Conservation (phyloP, 129 eudicot genomes). For the Logfia minima region DNA sequence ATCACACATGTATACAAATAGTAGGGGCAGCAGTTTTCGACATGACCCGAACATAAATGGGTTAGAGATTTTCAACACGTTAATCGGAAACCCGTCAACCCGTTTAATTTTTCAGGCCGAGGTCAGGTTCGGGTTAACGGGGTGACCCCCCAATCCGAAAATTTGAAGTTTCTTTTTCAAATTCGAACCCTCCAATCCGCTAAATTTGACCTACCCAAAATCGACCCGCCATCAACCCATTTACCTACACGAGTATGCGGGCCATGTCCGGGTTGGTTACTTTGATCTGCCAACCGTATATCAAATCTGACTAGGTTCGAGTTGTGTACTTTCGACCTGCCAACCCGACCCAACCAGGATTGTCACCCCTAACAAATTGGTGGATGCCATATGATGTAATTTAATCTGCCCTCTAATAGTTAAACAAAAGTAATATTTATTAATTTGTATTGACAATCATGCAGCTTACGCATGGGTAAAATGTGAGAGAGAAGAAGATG, state of each 20-base stretch:
- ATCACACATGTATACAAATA: background rate
- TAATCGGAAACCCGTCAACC: background rate
- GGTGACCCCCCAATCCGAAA: no score
- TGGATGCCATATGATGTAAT: no score
- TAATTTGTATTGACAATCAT: background rate
- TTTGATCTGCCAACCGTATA: background rate
- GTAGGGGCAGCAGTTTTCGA: background rate
- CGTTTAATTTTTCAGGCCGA: no score
- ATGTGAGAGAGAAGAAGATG: slow-evolving; percentile 66
- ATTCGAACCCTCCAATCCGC: no score
- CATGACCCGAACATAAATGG: background rate
- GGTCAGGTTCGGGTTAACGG: background rate
- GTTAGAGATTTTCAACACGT: no score
- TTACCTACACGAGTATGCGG: no score
- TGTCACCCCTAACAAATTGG: background rate
- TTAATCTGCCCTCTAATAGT: background rate
- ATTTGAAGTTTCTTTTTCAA: no score
- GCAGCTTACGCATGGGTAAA: slow-evolving; percentile 78
- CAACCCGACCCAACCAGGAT: background rate
- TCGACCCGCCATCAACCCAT: no score
- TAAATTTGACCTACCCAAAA: background rate
- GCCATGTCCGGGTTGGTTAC: background rate
- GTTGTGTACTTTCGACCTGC: background rate
- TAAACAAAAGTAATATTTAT: background rate
- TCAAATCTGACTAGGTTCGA: no score